Evolutionary conservation across 805 yeast genomes (phyloP), one percentile per base, ranked within the genome.

Genomic region (Myxozyma lipomycoides): DNA sequence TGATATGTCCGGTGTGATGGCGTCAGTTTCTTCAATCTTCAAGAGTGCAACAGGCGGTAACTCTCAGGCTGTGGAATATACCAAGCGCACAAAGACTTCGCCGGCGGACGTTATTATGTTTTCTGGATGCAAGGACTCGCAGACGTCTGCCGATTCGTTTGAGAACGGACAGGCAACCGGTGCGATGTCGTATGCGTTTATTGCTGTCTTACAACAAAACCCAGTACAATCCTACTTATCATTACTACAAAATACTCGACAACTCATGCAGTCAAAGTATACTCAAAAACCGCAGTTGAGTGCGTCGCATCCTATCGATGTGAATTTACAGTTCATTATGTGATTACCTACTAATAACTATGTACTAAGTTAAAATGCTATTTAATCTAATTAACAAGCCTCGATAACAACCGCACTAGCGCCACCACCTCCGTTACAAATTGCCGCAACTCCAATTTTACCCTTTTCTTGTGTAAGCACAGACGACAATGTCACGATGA

Each of bases 341-440:
- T 76, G 67, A 60, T 35, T 12, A 7, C 7, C n/a, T 35, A 12
- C 18, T 35, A n/a, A n/a, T n/a, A n/a, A n/a, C n/a, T n/a, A n/a
- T n/a, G 38, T 15, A 7, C n/a, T 12, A n/a, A 12, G 32, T 28
- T 28, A 28, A 9, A 9, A 9, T 28, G 12, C 12, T 28, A 28
- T 28, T 9, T 28, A 28, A 7, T 9, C 12, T 35, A 9, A n/a
- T 37, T 49, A 49, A 30, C 28, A 45, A n/a, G 47, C 37, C 58
- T 53, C 58, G 30, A 93, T 79, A 55, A 93, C 87, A 64, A 93
- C 75, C 23, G 98, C 83, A 49, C 95, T 84, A 44, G 97, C 98
- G 68, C 98, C 99, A 69, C 99, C 99, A 65, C 99, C 99, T 76
- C 99, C 98, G 71, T 93, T 93, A 78, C 98, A 93, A 67, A 93